Conservation (phyloP, 225 moss, liverwort and hornwort species). For the Sphagnum contortum region DNA sequence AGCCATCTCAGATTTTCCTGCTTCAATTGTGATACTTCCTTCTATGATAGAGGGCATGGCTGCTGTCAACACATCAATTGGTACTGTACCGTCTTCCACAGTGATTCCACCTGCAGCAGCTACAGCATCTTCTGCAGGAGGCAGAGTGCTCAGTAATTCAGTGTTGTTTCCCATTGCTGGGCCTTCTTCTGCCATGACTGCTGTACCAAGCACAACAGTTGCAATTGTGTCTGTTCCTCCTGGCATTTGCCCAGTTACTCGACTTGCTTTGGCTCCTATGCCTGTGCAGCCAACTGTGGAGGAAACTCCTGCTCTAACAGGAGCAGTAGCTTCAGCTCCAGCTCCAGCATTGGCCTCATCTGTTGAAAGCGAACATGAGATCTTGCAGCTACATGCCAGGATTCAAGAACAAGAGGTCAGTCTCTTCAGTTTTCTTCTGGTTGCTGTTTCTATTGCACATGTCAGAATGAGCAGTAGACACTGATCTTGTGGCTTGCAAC, state of each 20-base stretch:
- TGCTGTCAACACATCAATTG: background rate
- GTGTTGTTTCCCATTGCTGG: no score
- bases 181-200: no score
- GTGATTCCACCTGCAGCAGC: no score
- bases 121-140: no score
- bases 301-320: no score
- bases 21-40: constrained; percentile 17
- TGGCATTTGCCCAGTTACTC: constrained; percentile 34
- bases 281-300: constrained; percentile 34
- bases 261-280: constrained; percentile 27
- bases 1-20: constrained; percentile 15
- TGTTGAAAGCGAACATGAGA: constrained; percentile 32
- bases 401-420: constrained; percentile 78
- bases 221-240: constrained; percentile 26
- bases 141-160: no score
- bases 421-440: background rate
- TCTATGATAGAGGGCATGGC: constrained; percentile 9
- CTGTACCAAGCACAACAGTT: constrained; percentile 13
- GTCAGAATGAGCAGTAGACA: no score
- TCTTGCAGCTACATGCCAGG: constrained; percentile 60
- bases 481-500: background rate
- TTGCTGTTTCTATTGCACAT: no score
- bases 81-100: no score
- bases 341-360: constrained; percentile 12
- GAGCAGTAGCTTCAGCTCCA: constrained; percentile 34